Evolutionary conservation across 1,139 yeast species (phyloP), one percentile per base, ranked within the genome.

Genomic region (Blastobotrys raffinosifermentans): DNA sequence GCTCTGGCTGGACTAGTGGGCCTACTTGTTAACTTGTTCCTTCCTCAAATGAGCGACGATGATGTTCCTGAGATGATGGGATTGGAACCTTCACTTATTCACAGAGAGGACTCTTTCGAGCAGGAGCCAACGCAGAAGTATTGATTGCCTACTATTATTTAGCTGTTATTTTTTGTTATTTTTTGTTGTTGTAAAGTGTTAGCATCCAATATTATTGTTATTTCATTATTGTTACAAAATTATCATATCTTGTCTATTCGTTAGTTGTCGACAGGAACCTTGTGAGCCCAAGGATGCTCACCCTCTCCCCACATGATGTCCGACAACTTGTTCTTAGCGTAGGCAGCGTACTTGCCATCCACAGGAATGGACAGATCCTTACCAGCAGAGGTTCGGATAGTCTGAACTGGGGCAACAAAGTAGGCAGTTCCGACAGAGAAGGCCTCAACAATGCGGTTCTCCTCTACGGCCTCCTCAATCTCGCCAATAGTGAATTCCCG

Each of bases 1-100:
- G 94, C 95, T 22, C 67, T 86, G 37, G 73, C 91, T 20, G 96
- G 94, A 13, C 69, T 87, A 50, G 52, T 84, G 31, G 94, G 87
- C 26, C 75, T 84, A 35, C 60, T 84, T 31, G 66, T 85, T 44
- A 86, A 86, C 65, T 64, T 83, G 49, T 30, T 80, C 25, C 93
- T 94, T 10, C 87, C 27, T 25, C 27, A 25, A 14, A 6, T 6
- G 10, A 8, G 7, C 15, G 27, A 25, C 15, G 27, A 25, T 8
- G 27, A 25, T 6, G 23, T 8, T 8, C 27, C 27, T 8, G 27
- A 25, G 15, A 25, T 25, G 27, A 25, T 25, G 27, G 27, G 27
- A 25, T 6, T 25, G 13, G 27, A 25, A 14, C 27, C 27, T 20
- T n/a, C 9, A n/a, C 23, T 20, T n/a, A 20, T n/a, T 8, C 23